These are phyloP conservation scores for Barbatosphaeria neglecta DNA, from an alignment of 495 filamentous ascomycete species.

Conservation along the genomic window DNA sequence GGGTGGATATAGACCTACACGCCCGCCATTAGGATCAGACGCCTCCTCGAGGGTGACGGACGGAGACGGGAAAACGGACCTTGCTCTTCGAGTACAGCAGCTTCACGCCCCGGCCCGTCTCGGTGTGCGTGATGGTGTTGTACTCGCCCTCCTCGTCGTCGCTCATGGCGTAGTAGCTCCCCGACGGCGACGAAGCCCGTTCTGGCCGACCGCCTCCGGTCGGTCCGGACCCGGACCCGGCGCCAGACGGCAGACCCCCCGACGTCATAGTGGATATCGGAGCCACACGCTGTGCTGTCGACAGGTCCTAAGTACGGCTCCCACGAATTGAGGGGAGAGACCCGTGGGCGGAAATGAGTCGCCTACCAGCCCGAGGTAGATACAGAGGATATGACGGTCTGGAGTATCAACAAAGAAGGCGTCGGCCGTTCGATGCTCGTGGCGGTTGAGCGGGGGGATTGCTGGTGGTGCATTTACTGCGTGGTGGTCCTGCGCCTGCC, in stretches of 20 bases:
- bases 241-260: not conserved
- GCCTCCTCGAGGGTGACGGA: not conserved
- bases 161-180: conserved; percentile 92
- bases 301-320: no score
- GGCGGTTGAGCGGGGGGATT: no score
- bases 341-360: no score
- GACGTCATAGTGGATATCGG: not conserved
- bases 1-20: conserved; percentile 91
- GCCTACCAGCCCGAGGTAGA: no score
- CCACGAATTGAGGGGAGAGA: not conserved
- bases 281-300: no score
- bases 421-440: no score
- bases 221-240: no score
- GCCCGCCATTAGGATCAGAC: conserved; percentile 10
- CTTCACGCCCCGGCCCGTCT: conserved; percentile 76
- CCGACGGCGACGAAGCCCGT: conserved; percentile 56
- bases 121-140: conserved; percentile 82
- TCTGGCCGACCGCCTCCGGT: conserved; percentile 7
- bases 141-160: conserved; percentile 95
- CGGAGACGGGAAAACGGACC: conserved; percentile 30
- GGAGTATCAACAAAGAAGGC: no score
- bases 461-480: no score
- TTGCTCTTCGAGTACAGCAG: conserved; percentile 97
- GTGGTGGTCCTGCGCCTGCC: no score
- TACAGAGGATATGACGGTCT: no score